These are phyloP conservation scores for Cryphonectria naterciae DNA, from an alignment of 2,329 filamentous ascomycete species.

Conservation along the genomic window DNA sequence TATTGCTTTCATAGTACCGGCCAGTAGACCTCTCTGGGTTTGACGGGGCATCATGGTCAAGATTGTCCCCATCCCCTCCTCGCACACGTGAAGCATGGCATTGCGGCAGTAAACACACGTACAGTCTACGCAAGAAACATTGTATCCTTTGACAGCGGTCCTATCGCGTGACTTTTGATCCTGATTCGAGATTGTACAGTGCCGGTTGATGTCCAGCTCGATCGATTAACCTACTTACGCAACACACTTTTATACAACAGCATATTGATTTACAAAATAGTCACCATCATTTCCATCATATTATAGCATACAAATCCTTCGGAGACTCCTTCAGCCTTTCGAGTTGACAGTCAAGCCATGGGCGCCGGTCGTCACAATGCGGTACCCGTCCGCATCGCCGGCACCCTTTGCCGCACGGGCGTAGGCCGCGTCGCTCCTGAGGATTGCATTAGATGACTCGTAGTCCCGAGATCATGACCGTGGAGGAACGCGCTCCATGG, in stretches of 20 bases:
- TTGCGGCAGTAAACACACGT: background rate
- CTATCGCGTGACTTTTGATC: background rate
- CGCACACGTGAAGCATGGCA: background rate
- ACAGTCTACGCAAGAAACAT: background rate
- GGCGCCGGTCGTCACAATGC: conserved; percentile 76
- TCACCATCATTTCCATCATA: background rate
- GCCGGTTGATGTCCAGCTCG: background rate
- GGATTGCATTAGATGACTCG: background rate
- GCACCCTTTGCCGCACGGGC: conserved; percentile 77
- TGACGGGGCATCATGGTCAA: too few species aligned
- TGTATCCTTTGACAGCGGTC: background rate
- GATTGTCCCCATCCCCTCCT: too few species aligned
- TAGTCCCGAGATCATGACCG: too few species aligned
- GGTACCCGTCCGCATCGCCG: conserved; percentile 72
- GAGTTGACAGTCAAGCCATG: conserved; percentile 48
- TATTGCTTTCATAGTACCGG: too few species aligned
- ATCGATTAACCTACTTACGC: background rate
- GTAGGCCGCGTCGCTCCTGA: conserved; percentile 62
- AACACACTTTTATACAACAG: background rate
- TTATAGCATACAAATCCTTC: background rate
- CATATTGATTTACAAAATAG: background rate
- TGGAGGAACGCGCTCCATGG: background rate
- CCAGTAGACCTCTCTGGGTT: too few species aligned
- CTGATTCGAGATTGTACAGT: background rate
- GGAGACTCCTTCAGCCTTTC: background rate